Evolutionary conservation across 371 early-diverging fungal species (phyloP).

Genomic region (Nematocida sp.): DNA sequence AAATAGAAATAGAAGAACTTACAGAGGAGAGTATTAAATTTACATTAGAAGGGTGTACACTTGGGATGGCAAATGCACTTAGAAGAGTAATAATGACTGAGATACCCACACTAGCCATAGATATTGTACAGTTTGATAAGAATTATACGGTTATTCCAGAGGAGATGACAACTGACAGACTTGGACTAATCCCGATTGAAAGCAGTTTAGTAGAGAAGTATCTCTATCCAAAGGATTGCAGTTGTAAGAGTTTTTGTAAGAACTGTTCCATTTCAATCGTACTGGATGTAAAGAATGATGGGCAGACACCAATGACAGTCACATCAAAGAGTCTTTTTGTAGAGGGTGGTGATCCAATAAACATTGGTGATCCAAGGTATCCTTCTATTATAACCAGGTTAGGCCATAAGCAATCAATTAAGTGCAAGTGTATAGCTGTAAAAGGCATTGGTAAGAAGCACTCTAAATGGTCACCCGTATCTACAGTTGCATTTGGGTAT

Average conservation of each 20-base stretch:
- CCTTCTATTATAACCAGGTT: slow-evolving; percentile 47
- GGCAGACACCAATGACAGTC: neutral
- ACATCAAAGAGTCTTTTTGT: slow-evolving; percentile 51
- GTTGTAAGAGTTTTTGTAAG: slow-evolving; percentile 55
- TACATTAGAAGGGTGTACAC: slow-evolving; percentile 14
- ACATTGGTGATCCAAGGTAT: slow-evolving; percentile 42
- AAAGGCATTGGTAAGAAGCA: slow-evolving; percentile 80
- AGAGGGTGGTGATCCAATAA: neutral
- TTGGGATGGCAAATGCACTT: slow-evolving; percentile 81
- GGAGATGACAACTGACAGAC: slow-evolving; percentile 92
- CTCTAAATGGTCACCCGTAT: slow-evolving; percentile 94
- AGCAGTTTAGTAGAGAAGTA: slow-evolving; percentile 47
- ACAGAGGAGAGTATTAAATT: slow-evolving; percentile 55
- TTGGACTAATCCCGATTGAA: slow-evolving; percentile 88
- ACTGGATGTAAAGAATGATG: slow-evolving; percentile 40
- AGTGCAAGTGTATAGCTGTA: slow-evolving; percentile 49
- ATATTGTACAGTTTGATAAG: slow-evolving; percentile 85
- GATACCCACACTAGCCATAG: slow-evolving; percentile 97
- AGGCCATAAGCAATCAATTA: slow-evolving; percentile 52
- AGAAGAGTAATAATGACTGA: slow-evolving; percentile 91
- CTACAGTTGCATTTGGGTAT: slow-evolving; percentile 38
- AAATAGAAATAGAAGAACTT: slow-evolving; percentile 56
- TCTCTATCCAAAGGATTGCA: slow-evolving; percentile 49
- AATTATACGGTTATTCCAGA: slow-evolving; percentile 94
- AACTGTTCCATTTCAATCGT: slow-evolving; percentile 34